Percentiles rank a stretch among this genome's conserved stretches.
phyloP scores from a whole-genome alignment of 2,329 filamentous ascomycete species.

The Trichoderma brevicompactum region DNA sequence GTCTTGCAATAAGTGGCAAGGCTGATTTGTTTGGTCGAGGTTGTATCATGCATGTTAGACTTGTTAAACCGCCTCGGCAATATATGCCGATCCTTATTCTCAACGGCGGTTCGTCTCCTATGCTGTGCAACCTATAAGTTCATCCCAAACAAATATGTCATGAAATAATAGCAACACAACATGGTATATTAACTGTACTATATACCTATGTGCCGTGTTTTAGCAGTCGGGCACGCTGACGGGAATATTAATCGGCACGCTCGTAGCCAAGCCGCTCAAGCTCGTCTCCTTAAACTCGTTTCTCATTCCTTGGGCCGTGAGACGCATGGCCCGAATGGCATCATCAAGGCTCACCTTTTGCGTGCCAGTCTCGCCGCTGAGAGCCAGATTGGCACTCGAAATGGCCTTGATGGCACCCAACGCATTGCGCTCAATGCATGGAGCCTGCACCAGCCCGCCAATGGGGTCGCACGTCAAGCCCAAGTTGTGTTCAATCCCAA shows the following conservation, averaged over 20 bases:
- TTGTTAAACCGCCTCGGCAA: too few relatives aligned
- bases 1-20: too few relatives aligned
- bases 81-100: too few relatives aligned
- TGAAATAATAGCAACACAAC: too few relatives aligned
- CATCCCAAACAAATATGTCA: too few relatives aligned
- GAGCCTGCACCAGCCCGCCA: constrained; percentile 9
- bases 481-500: constrained; percentile 16
- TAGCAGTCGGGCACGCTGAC: constrained; percentile 24
- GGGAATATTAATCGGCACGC: constrained; percentile 19
- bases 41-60: too few relatives aligned
- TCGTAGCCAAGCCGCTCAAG: constrained; percentile 19
- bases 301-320: constrained; percentile 22
- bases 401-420: constrained; percentile 24
- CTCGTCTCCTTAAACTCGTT: constrained; percentile 27
- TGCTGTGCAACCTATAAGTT: too few relatives aligned
- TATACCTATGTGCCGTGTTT: background rate
- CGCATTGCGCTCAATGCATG: constrained; percentile 26
- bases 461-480: constrained; percentile 24
- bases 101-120: too few relatives aligned
- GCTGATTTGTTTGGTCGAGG: too few relatives aligned
- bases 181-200: too few relatives aligned
- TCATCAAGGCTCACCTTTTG: constrained; percentile 24
- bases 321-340: constrained; percentile 20
- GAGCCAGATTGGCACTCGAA: constrained; percentile 19
- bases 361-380: constrained; percentile 21